These are phyloP conservation scores for Apiospora rasikravindrae DNA, from an alignment of 2,329 filamentous ascomycete species.

Conservation along the genomic window DNA sequence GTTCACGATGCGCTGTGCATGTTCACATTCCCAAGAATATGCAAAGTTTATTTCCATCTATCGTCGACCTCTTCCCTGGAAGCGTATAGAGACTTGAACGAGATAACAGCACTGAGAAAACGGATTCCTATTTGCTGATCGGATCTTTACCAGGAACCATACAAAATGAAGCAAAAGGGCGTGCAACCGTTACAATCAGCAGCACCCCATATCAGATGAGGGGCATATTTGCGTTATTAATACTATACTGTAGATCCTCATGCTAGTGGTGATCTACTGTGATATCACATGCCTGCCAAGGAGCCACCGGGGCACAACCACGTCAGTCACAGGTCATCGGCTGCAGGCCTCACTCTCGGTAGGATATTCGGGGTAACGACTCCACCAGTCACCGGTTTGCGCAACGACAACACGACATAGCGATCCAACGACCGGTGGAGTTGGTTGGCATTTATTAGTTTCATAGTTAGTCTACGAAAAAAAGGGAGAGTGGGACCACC, in stretches of 20 bases:
- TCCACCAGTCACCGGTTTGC: background rate
- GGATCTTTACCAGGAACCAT: background rate
- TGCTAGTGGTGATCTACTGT: background rate
- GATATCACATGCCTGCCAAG: constrained; percentile 1
- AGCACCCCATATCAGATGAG: background rate
- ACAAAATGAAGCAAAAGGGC: background rate
- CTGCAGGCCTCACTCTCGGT: constrained; percentile 12
- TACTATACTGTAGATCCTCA: background rate
- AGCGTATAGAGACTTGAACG: background rate
- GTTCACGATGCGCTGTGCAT: background rate
- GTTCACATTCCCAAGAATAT: background rate
- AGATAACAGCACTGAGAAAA: background rate
- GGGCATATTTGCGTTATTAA: background rate
- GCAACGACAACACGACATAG: background rate
- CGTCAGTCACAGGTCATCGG: constrained; percentile 1
- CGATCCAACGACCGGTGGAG: background rate
- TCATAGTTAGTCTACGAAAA: background rate
- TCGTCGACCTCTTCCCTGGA: background rate
- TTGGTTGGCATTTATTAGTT: background rate
- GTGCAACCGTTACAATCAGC: background rate
- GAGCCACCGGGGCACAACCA: background rate
- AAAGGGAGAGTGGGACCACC: background rate
- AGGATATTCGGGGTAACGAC: background rate
- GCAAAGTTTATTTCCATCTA: background rate
- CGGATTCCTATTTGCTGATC: background rate